Conservation (phyloP, 108 stramenopile species). For the Poteriospumella lacustris region DNA sequence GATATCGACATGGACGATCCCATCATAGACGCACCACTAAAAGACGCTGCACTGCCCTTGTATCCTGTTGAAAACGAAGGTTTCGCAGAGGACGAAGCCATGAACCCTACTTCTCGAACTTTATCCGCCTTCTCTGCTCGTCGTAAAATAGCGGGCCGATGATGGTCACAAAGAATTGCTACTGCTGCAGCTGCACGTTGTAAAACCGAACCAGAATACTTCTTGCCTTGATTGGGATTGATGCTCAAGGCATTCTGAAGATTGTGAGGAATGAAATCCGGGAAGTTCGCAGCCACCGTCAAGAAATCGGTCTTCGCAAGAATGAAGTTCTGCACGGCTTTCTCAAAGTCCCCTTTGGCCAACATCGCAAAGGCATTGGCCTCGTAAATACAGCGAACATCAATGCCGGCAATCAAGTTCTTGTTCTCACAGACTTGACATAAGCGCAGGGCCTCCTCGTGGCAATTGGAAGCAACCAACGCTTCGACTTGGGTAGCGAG, state of each 20-base stretch:
- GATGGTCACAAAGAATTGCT: background rate
- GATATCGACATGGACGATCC: too few relatives aligned
- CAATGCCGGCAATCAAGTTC: background rate
- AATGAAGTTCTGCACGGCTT: background rate
- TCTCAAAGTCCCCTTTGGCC: constrained; percentile 19
- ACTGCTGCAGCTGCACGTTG: background rate
- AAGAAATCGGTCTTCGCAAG: background rate
- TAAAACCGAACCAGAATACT: background rate
- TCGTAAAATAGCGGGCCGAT: background rate
- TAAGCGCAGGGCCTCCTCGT: constrained; percentile 10
- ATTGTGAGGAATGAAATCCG: constrained; percentile 3
- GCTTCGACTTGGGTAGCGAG: background rate
- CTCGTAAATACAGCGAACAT: background rate
- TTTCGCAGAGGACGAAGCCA: background rate
- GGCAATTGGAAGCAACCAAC: background rate
- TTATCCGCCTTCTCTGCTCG: background rate
- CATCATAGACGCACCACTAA: too few relatives aligned
- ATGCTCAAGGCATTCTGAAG: background rate
- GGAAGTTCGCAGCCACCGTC: background rate
- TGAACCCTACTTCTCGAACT: background rate
- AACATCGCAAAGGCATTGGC: background rate
- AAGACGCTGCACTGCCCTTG: too few relatives aligned
- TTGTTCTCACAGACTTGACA: background rate
- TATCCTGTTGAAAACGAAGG: background rate
- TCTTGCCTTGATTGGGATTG: background rate